These are phyloP conservation scores for Globisporangium alternatum DNA, from an alignment of 352 stramenopile genomes.

Conservation along the genomic window DNA sequence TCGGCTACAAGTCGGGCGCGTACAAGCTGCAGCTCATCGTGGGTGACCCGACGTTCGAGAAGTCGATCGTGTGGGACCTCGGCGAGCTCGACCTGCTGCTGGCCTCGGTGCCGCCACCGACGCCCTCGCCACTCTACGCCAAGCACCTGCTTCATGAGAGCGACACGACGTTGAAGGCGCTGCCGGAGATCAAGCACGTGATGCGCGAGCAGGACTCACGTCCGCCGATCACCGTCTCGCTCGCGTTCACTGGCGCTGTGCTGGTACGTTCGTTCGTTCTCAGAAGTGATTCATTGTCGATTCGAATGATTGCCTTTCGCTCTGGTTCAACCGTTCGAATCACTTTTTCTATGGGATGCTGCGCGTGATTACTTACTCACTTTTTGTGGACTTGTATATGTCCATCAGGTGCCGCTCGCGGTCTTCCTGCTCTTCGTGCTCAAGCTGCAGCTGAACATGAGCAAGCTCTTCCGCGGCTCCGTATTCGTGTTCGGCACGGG, in stretches of 20 bases:
- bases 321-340: slow-evolving; percentile 2
- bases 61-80: slow-evolving; percentile 68
- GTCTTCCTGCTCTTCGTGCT: slow-evolving; percentile 68
- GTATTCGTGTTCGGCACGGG: slow-evolving; percentile 66
- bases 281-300: slow-evolving; percentile 4
- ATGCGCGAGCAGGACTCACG: slow-evolving; percentile 77
- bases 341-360: background rate
- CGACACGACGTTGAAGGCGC: slow-evolving; percentile 79
- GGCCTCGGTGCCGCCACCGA: slow-evolving; percentile 47
- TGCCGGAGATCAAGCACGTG: slow-evolving; percentile 86
- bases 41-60: slow-evolving; percentile 75
- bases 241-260: slow-evolving; percentile 66
- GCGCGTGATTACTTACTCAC: too few relatives aligned
- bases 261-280: slow-evolving; percentile 26
- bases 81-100: slow-evolving; percentile 71
- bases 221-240: slow-evolving; percentile 59
- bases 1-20: slow-evolving; percentile 71
- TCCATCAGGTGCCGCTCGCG: slow-evolving; percentile 33
- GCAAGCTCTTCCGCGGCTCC: slow-evolving; percentile 62
- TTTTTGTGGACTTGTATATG: background rate
- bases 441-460: slow-evolving; percentile 55
- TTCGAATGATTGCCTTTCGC: slow-evolving; percentile 1
- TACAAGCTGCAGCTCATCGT: slow-evolving; percentile 74
- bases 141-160: slow-evolving; percentile 85
- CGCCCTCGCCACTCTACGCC: slow-evolving; percentile 80